These are phyloP conservation scores for Agrostemma githago DNA, from an alignment of 148 eudicot genomes.

Conservation along the genomic window DNA sequence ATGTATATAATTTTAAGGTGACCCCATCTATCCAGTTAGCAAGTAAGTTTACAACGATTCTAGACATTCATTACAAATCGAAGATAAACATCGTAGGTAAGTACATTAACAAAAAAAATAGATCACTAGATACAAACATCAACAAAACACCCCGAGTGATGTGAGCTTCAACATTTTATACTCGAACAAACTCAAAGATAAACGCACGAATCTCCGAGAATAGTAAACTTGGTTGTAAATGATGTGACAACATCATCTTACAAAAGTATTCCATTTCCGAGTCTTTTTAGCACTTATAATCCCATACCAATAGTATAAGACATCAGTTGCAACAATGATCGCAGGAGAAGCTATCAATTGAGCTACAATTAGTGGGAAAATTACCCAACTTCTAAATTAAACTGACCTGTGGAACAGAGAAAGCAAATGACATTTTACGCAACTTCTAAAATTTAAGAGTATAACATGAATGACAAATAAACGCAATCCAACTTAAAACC, in stretches of 20 bases:
- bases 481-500: neutral
- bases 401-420: too few species aligned
- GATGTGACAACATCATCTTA: neutral
- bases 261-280: neutral
- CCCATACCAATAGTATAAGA: too few species aligned
- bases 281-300: neutral
- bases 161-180: neutral
- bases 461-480: neutral
- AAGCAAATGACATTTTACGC: neutral
- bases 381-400: neutral
- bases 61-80: neutral
- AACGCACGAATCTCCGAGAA: neutral
- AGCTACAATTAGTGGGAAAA: neutral
- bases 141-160: neutral
- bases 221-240: neutral
- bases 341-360: neutral
- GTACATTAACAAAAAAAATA: neutral
- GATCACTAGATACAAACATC: neutral
- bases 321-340: neutral
- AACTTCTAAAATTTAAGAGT: too few species aligned
- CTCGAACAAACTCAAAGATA: neutral
- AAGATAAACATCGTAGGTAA: neutral
- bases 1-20: conserved; percentile 49
- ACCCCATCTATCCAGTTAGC: conserved; percentile 73
- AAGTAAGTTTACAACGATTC: conserved; percentile 24